Evolutionary conservation across 148 eudicot species (phyloP), one percentile per base, ranked within the genome.

Genomic region (Tetragonia tetragonoides): DNA sequence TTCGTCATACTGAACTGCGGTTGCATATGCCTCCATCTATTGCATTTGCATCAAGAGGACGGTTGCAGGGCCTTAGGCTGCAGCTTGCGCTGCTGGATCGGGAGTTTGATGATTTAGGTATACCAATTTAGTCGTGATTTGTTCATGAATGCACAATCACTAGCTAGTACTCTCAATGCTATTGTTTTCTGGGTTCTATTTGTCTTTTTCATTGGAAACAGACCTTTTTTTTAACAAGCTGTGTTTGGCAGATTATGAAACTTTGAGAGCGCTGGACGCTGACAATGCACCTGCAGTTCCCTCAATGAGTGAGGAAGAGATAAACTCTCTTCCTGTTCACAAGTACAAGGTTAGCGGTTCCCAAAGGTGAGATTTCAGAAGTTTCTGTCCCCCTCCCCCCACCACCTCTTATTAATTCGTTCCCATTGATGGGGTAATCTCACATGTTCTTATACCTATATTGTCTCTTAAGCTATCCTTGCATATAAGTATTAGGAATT

Each of bases 61-160:
- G 97, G 56, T 74, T 95, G 72, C 98, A 88, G 77, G 95, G 98
- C 72, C 97, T 95, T 61, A 88, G 98, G 77, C 90, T 95, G 73
- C 98, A 95, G 84, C 98, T 95, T 77, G 97, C 98, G 38, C 97
- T 95, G 83, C 91, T 95, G 83, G 97, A 95, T 75, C 81, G 98
- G 59, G 98, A 95, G 73, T 95, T 95, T 82, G 98, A 95, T 78
- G 97, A 95, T 84, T 75, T 95, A 80, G 98, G 98, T 95, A 79
- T 62, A 44, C 49, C 49, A 49, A 75, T 37, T 41, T 54, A 11
- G 62, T 51, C 44, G 41, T 21, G 39, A 75, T 61, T 47, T 59
- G 41, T 16, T 61, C n/a, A 12, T 60, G 0, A 24, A 44, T 61
- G 17, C 28, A 41, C 23, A 23, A 42, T 1, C 42, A 44, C 23